Conservation (phyloP, 2,329 filamentous ascomycete species). For the Apiospora rasikravindrae region DNA sequence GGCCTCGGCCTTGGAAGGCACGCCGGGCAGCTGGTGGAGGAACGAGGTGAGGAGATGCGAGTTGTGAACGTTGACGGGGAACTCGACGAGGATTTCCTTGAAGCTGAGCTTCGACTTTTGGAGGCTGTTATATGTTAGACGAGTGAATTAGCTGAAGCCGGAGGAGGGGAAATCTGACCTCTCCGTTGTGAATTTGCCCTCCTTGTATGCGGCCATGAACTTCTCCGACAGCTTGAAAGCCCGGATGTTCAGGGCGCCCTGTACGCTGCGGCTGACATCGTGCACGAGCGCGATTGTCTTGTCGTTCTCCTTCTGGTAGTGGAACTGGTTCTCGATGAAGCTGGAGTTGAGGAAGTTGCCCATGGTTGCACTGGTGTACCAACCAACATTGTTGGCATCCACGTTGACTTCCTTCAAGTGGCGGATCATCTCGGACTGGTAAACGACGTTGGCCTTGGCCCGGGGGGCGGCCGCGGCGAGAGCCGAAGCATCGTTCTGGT, state of each 20-base stretch:
- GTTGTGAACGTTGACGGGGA: conserved; percentile 91
- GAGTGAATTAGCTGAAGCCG: not conserved
- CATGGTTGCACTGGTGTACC: conserved; percentile 99
- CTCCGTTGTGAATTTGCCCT: conserved; percentile 97
- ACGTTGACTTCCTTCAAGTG: conserved; percentile 97
- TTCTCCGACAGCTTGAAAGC: conserved; percentile 87
- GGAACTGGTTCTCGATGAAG: conserved; percentile 97
- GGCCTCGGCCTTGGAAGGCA: conserved; percentile 69
- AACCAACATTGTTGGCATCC: conserved; percentile 96
- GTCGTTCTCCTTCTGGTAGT: conserved; percentile 96
- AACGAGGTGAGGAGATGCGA: conserved; percentile 95
- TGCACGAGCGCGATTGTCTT: conserved; percentile 88
- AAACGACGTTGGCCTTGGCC: conserved; percentile 85
- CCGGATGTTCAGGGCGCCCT: conserved; percentile 86
- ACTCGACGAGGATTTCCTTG: conserved; percentile 90
- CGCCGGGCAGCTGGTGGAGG: conserved; percentile 85
- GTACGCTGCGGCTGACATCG: conserved; percentile 92
- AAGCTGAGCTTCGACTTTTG: conserved; percentile 94
- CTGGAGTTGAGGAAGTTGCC: conserved; percentile 95
- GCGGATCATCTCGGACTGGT: conserved; percentile 97
- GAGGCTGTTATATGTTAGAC: conserved; percentile 62
- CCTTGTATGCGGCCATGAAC: conserved; percentile 93
- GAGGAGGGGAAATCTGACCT: conserved; percentile 64
- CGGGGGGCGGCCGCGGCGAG: conserved; percentile 87
- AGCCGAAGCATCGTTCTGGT: conserved; percentile 74